Conservation (phyloP, 441 rosid species). For the Arabidopsis lyrata region DNA sequence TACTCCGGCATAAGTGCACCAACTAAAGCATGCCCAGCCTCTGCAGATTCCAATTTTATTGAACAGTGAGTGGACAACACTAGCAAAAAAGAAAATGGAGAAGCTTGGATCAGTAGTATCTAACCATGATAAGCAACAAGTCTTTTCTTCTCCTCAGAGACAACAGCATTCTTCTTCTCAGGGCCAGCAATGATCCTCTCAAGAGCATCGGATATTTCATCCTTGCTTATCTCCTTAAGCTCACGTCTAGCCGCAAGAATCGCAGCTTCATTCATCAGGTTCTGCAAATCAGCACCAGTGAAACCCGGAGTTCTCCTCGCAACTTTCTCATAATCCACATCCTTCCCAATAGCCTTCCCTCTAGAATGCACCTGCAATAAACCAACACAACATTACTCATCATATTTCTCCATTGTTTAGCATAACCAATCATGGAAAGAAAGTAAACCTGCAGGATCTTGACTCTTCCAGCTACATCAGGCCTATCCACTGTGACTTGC, state of each 20-base stretch:
- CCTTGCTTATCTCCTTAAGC: constrained; percentile 95
- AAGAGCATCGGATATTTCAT: constrained; percentile 92
- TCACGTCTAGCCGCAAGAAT: constrained; percentile 95
- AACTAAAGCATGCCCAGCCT: constrained; percentile 95
- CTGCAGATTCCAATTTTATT: constrained; percentile 51
- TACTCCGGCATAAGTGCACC: constrained; percentile 97
- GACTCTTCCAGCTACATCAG: constrained; percentile 96
- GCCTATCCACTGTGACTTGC: constrained; percentile 90
- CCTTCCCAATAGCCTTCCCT: constrained; percentile 88
- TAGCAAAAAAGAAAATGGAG: background rate
- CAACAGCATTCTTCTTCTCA: constrained; percentile 94
- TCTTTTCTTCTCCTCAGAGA: constrained; percentile 87
- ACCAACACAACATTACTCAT: background rate
- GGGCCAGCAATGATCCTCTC: constrained; percentile 99
- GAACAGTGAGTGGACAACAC: constrained; percentile 18
- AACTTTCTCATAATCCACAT: constrained; percentile 87
- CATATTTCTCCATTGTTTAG: constrained; percentile 2
- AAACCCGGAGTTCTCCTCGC: constrained; percentile 94
- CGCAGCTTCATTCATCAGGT: constrained; percentile 96
- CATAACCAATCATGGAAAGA: background rate
- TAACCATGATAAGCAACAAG: constrained; percentile 93
- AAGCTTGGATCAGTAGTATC: background rate
- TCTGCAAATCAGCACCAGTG: constrained; percentile 95
- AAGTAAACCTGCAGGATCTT: constrained; percentile 79
- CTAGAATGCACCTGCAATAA: constrained; percentile 80